phyloP scores from a whole-genome alignment of 176 grass and related monocot genomes.

The Olyra latifolia region DNA sequence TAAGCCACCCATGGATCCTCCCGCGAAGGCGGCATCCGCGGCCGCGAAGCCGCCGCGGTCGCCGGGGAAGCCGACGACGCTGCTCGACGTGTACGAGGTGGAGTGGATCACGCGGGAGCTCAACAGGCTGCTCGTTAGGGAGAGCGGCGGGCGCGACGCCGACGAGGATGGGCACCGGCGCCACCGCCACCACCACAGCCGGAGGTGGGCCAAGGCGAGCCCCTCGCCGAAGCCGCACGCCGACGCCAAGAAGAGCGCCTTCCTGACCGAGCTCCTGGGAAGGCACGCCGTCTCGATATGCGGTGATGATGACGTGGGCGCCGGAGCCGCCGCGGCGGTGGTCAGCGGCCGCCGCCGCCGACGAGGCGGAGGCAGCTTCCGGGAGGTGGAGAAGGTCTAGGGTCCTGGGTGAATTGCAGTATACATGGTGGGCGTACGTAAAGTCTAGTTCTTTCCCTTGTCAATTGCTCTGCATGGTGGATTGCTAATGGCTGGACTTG shows the following conservation, averaged over 20 bases:
- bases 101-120: slow-evolving; percentile 75
- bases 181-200: neutral
- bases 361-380: neutral
- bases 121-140: slow-evolving; percentile 45
- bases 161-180: neutral
- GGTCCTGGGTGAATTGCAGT: neutral
- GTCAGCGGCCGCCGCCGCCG: neutral
- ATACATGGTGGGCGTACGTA: neutral
- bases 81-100: slow-evolving; percentile 72
- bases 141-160: neutral
- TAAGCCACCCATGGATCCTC: slow-evolving; percentile 7
- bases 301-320: slow-evolving; percentile 1
- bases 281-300: slow-evolving; percentile 50
- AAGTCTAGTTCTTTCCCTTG: neutral
- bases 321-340: neutral
- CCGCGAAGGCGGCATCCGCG: neutral
- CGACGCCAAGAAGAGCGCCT: slow-evolving; percentile 10
- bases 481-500: neutral
- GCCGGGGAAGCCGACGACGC: slow-evolving; percentile 29
- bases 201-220: slow-evolving; percentile 16
- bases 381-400: slow-evolving; percentile 48
- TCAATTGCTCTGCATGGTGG: neutral
- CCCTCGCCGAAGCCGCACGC: neutral
- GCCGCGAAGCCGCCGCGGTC: neutral
- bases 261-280: slow-evolving; percentile 34